Percentiles rank a stretch among this genome's conserved stretches.
These are phyloP conservation scores for Cordia subcordata DNA, from an alignment of 257 asterid genomes.

Conservation along the genomic window DNA sequence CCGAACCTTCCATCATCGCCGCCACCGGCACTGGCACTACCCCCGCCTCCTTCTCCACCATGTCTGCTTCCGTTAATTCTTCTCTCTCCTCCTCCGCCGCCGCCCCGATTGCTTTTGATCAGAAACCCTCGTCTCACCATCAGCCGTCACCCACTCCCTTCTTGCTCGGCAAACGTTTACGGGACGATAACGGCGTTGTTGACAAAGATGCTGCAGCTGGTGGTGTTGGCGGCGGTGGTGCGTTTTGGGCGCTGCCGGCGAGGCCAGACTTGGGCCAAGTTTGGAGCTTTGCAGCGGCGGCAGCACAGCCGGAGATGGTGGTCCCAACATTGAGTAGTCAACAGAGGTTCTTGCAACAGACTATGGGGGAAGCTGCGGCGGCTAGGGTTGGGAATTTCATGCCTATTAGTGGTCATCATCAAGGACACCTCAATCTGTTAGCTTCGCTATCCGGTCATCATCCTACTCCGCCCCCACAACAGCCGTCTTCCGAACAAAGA, in stretches of 20 bases:
- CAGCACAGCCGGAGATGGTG: constrained; percentile 57
- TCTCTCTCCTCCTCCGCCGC: background rate
- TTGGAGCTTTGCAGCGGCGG: constrained; percentile 89
- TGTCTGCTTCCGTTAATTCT: background rate
- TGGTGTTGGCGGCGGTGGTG: constrained; percentile 54
- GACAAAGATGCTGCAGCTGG: constrained; percentile 53
- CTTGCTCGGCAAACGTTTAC: constrained; percentile 80
- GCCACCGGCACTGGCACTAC: constrained; percentile 3
- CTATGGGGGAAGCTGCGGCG: constrained; percentile 90
- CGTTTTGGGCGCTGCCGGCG: constrained; percentile 89
- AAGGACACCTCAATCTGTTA: constrained; percentile 90
- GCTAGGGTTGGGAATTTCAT: constrained; percentile 93
- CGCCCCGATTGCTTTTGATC: constrained; percentile 39
- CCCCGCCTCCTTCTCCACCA: constrained; percentile 2
- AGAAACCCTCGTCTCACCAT: constrained; percentile 37
- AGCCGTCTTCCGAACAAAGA: constrained; percentile 56
- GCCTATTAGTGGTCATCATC: constrained; percentile 87
- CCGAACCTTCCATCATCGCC: constrained; percentile 1
- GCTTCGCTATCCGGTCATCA: constrained; percentile 69
- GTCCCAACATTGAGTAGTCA: constrained; percentile 35
- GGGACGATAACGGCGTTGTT: constrained; percentile 49
- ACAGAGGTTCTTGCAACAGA: constrained; percentile 75
- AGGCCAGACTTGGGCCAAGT: constrained; percentile 84
- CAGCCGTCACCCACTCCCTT: constrained; percentile 63
- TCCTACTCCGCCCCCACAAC: constrained; percentile 27